These are phyloP conservation scores for Dryas integrifolia DNA, from an alignment of 331 rosid species.

Conservation along the genomic window DNA sequence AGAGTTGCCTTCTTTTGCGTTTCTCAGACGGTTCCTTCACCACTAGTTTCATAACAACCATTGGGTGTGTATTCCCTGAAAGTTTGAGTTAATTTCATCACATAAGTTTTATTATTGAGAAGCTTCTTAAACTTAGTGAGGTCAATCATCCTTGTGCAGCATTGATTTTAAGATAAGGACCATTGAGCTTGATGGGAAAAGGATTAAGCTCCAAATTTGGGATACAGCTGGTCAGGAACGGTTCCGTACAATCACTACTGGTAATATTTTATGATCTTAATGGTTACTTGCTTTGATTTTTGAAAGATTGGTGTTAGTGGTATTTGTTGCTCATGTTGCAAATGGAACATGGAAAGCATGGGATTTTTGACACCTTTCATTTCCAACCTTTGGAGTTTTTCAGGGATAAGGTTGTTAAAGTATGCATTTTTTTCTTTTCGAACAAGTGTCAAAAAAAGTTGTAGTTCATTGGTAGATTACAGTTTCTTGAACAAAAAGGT, in stretches of 20 bases:
- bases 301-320: background rate
- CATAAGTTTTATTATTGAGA: slow-evolving; percentile 2
- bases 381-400: background rate
- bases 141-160: slow-evolving; percentile 46
- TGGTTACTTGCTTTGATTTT: slow-evolving; percentile 2
- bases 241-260: slow-evolving; percentile 90
- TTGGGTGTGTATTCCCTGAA: slow-evolving; percentile 59
- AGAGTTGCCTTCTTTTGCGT: slow-evolving; percentile 96
- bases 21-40: slow-evolving; percentile 96
- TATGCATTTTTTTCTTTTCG: too few relatives aligned
- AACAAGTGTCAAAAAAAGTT: background rate
- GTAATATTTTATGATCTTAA: slow-evolving; percentile 37
- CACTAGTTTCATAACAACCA: slow-evolving; percentile 89
- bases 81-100: slow-evolving; percentile 4
- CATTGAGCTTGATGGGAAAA: slow-evolving; percentile 91
- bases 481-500: background rate
- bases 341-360: background rate
- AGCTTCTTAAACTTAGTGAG: slow-evolving; percentile 25
- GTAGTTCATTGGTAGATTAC: background rate
- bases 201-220: slow-evolving; percentile 95
- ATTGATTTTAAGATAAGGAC: slow-evolving; percentile 91
- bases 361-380: background rate
- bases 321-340: background rate
- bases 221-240: slow-evolving; percentile 99
- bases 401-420: background rate